Evolutionary conservation across 352 stramenopile species (phyloP).

Genomic region (Globisporangium iwayamae): DNA sequence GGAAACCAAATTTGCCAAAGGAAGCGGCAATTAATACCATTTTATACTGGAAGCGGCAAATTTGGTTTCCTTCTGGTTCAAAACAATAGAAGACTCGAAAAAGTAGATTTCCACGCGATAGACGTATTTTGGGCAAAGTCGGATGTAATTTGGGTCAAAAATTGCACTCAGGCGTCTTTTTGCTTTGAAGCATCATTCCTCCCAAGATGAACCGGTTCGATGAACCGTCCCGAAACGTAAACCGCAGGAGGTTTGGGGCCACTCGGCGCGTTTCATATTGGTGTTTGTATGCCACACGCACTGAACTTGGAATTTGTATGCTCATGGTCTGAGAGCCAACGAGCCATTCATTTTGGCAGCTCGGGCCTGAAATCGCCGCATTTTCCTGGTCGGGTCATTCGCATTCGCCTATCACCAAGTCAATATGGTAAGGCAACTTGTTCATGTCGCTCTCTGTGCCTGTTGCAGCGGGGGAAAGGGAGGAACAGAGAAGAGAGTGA

Average conservation of each 20-base stretch:
- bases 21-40: too few relatives aligned
- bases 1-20: too few relatives aligned
- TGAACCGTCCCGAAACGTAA: background rate
- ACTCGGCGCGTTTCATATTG: conserved; percentile 14
- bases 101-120: too few relatives aligned
- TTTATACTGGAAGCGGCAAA: too few relatives aligned
- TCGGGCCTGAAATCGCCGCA: conserved; percentile 17
- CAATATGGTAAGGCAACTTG: conserved; percentile 77
- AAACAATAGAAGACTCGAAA: too few relatives aligned
- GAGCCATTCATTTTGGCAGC: conserved; percentile 79
- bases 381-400: conserved; percentile 48
- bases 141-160: background rate
- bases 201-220: background rate
- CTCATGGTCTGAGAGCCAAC: conserved; percentile 39
- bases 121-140: too few relatives aligned
- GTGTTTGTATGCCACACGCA: conserved; percentile 30
- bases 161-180: too few relatives aligned
- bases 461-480: background rate
- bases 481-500: background rate
- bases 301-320: conserved; percentile 47
- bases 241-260: background rate
- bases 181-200: background rate
- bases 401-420: conserved; percentile 88
- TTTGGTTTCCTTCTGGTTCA: too few relatives aligned
- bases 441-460: conserved; percentile 3